phyloP scores from a whole-genome alignment of 2,329 filamentous ascomycete species.

The Stylonectria norvegica region DNA sequence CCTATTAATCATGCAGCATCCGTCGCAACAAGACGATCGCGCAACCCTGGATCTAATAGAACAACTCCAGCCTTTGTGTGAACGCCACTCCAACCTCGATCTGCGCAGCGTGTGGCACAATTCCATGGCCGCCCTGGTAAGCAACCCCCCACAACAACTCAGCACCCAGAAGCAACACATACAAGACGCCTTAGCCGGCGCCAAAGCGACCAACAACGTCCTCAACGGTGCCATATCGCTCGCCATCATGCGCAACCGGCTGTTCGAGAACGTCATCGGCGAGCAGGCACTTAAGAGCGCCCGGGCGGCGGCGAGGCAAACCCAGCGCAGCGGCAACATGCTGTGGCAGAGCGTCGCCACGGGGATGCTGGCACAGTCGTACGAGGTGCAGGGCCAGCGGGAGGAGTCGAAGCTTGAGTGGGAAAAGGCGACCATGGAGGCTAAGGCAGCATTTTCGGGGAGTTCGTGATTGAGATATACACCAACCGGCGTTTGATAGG shows the following conservation, averaged over 20 bases:
- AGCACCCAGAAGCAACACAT: conserved; percentile 77
- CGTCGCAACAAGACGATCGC: conserved; percentile 52
- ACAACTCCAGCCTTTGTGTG: conserved; percentile 64
- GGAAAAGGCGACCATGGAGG: conserved; percentile 41
- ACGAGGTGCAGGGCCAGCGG: conserved; percentile 66
- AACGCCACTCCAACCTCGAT: conserved; percentile 67
- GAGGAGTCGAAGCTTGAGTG: conserved; percentile 40
- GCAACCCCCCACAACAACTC: conserved; percentile 61
- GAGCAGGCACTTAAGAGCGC: conserved; percentile 77
- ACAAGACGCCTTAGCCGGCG: conserved; percentile 66
- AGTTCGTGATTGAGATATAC: conserved; percentile 19
- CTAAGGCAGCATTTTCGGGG: conserved; percentile 40
- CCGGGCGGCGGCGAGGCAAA: conserved; percentile 64
- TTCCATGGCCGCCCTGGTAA: conserved; percentile 64
- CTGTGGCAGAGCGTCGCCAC: conserved; percentile 79
- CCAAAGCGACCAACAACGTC: conserved; percentile 67
- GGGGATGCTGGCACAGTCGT: conserved; percentile 71
- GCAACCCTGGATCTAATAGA: conserved; percentile 60
- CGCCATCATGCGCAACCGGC: conserved; percentile 77
- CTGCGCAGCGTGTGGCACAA: conserved; percentile 76
- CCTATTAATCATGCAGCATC: conserved; percentile 69
- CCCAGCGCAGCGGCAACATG: conserved; percentile 65
- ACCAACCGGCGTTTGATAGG: neutral
- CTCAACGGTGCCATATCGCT: conserved; percentile 81
- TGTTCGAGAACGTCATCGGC: conserved; percentile 80